Percentiles rank a stretch among this genome's conserved stretches.
Conservation (phyloP, 2,329 filamentous ascomycete species). For the Ilyonectria robusta region DNA sequence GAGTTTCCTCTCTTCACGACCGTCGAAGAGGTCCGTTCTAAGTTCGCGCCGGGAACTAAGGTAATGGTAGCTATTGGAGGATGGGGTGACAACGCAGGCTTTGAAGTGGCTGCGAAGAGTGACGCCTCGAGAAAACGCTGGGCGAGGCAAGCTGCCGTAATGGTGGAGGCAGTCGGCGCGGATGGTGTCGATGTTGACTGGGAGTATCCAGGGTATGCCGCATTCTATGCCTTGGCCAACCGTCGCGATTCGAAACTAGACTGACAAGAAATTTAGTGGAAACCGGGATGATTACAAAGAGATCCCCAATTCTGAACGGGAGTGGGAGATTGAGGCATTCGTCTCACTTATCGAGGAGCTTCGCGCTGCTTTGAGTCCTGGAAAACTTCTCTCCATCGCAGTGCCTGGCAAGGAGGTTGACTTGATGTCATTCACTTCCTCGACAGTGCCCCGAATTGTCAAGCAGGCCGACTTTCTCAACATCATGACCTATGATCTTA, state of each 20-base stretch:
- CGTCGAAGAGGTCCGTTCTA: constrained; percentile 61
- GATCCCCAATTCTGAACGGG: constrained; percentile 71
- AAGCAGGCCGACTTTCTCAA: constrained; percentile 77
- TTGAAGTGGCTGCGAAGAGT: constrained; percentile 68
- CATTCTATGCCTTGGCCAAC: not conserved
- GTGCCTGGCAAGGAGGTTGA: constrained; percentile 76
- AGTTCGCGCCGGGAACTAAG: constrained; percentile 68
- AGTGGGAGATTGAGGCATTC: constrained; percentile 74
- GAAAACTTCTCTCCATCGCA: constrained; percentile 76
- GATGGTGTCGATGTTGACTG: constrained; percentile 78
- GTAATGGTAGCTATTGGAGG: constrained; percentile 81
- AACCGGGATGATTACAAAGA: constrained; percentile 80
- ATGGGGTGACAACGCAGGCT: constrained; percentile 79
- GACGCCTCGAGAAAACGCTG: constrained; percentile 68
- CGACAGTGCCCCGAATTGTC: constrained; percentile 71
- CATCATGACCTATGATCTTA: constrained; percentile 78
- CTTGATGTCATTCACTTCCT: constrained; percentile 75
- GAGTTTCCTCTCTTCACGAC: constrained; percentile 68
- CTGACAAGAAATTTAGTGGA: constrained; percentile 58
- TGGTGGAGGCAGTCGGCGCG: constrained; percentile 73
- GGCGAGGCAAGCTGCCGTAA: constrained; percentile 73
- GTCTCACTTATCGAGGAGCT: constrained; percentile 72
- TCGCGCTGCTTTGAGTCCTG: constrained; percentile 67
- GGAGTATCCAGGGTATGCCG: constrained; percentile 69
- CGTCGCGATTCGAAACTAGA: not conserved